Percentiles rank a stretch among this genome's conserved stretches.
phyloP scores from a whole-genome alignment of 805 yeast genomes.

The Ogataea zsoltii region DNA sequence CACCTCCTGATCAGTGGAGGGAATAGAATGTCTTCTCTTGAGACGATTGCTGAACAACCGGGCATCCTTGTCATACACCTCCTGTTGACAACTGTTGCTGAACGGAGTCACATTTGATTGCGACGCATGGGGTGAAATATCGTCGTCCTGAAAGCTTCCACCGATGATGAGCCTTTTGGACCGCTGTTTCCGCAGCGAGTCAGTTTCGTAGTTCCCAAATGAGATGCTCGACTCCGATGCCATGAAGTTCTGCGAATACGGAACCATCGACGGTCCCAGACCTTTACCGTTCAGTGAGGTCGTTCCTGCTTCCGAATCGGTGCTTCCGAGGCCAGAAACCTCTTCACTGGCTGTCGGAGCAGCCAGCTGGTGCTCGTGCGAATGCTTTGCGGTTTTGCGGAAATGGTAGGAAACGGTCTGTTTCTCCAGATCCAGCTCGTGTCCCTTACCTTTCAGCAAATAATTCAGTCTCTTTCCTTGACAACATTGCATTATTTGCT shows the following conservation, averaged over 20 bases:
- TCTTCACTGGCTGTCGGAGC: slow-evolving; percentile 2
- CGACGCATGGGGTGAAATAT: slow-evolving; percentile 6
- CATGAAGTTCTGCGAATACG: slow-evolving; percentile 3
- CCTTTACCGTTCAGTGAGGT: slow-evolving; percentile 3
- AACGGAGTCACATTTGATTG: slow-evolving; percentile 8
- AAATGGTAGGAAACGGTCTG: slow-evolving; percentile 21
- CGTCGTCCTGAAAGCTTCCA: slow-evolving; percentile 26
- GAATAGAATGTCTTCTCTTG: slow-evolving; percentile 42
- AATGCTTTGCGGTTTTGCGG: slow-evolving; percentile 6
- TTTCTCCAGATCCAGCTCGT: slow-evolving; percentile 34
- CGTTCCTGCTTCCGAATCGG: slow-evolving; percentile 11
- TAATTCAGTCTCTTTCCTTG: slow-evolving; percentile 37
- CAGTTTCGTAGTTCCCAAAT: slow-evolving; percentile 3
- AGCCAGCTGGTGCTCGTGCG: neutral
- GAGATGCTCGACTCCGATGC: neutral
- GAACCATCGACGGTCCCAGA: slow-evolving; percentile 13
- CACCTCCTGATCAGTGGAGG: slow-evolving; percentile 36
- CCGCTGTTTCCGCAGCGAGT: slow-evolving; percentile 16
- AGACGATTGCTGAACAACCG: slow-evolving; percentile 25
- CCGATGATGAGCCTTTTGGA: slow-evolving; percentile 24
- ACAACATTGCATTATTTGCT: slow-evolving; percentile 27
- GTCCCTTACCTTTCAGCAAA: slow-evolving; percentile 55
- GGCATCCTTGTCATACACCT: slow-evolving; percentile 21
- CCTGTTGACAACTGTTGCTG: neutral
- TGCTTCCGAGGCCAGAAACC: slow-evolving; percentile 5